A percentile compares a stretch with the other conserved stretches of the same genome.
Evolutionary conservation across 139 green algal species (phyloP).

Genomic region (Chlamydomonas eustigma): DNA sequence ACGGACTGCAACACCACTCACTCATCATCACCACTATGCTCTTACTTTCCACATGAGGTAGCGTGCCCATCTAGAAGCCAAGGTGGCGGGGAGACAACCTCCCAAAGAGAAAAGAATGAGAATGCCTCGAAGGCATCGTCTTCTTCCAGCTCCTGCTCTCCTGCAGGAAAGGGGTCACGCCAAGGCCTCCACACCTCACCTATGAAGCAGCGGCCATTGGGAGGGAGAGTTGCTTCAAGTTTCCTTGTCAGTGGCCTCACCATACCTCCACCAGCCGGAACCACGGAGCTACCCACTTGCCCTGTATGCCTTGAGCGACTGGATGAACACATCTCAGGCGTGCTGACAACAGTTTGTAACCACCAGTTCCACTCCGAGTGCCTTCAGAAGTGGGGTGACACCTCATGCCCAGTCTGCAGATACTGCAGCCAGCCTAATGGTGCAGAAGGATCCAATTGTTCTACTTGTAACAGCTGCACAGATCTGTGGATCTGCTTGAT

Average conservation of each 20-base stretch:
- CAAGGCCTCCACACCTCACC: neutral
- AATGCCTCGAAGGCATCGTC: neutral
- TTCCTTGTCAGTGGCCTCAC: neutral
- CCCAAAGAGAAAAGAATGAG: neutral
- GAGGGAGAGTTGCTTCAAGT: no score
- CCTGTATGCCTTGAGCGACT: conserved; percentile 94
- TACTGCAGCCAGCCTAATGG: conserved; percentile 59
- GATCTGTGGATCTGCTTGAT: conserved; percentile 99
- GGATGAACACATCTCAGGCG: conserved; percentile 88
- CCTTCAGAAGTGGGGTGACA: conserved; percentile 84
- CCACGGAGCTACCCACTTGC: conserved; percentile 78
- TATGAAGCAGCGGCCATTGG: neutral
- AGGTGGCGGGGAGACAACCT: neutral
- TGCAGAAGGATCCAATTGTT: conserved; percentile 56
- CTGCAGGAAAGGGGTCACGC: neutral
- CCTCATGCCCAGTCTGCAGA: conserved; percentile 87
- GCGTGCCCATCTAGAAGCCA: no score
- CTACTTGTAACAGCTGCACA: conserved; percentile 54
- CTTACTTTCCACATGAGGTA: no score
- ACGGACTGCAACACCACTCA: neutral
- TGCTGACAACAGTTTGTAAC: conserved; percentile 82
- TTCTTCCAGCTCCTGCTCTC: neutral
- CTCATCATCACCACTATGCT: no score
- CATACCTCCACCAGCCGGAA: conserved; percentile 35
- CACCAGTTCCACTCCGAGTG: conserved; percentile 91